These are phyloP conservation scores for Colletotrichum eremochloae DNA, from an alignment of 2,329 filamentous ascomycete genomes.

Conservation along the genomic window DNA sequence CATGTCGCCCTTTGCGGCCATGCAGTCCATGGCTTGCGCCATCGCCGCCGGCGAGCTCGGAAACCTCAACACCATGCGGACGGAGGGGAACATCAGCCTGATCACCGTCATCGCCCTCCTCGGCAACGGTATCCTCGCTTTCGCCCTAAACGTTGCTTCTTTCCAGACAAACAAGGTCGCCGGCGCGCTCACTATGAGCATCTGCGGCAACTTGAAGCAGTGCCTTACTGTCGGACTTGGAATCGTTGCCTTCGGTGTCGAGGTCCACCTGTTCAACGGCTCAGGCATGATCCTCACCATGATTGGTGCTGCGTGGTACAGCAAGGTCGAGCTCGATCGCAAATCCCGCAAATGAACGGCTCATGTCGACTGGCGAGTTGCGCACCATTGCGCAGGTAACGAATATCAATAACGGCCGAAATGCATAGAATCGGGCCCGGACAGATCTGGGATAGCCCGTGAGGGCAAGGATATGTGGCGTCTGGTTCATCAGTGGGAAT, in stretches of 20 bases:
- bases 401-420: conserved; percentile 42
- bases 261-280: conserved; percentile 66
- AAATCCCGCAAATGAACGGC: conserved; percentile 49
- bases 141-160: conserved; percentile 68
- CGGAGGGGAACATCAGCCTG: conserved; percentile 52
- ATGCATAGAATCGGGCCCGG: conserved; percentile 28
- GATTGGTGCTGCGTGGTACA: conserved; percentile 69
- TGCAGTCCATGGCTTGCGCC: conserved; percentile 67
- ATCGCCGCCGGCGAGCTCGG: conserved; percentile 65
- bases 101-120: conserved; percentile 57
- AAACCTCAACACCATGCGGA: conserved; percentile 55
- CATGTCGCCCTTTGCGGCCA: conserved; percentile 71
- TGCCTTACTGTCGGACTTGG: conserved; percentile 68
- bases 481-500: conserved; percentile 20
- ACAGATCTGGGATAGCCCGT: conserved; percentile 23
- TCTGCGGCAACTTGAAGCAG: conserved; percentile 71
- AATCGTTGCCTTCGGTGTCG: conserved; percentile 65
- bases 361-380: conserved; percentile 11
- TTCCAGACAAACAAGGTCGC: conserved; percentile 71
- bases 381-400: conserved; percentile 29
- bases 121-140: conserved; percentile 67
- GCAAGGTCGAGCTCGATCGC: conserved; percentile 67
- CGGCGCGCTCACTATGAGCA: conserved; percentile 70
- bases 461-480: conserved; percentile 16
- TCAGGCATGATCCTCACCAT: conserved; percentile 68